Base-by-base conservation (phyloP, 176 grass and related monocot species). In the Juncus effusus region DNA sequence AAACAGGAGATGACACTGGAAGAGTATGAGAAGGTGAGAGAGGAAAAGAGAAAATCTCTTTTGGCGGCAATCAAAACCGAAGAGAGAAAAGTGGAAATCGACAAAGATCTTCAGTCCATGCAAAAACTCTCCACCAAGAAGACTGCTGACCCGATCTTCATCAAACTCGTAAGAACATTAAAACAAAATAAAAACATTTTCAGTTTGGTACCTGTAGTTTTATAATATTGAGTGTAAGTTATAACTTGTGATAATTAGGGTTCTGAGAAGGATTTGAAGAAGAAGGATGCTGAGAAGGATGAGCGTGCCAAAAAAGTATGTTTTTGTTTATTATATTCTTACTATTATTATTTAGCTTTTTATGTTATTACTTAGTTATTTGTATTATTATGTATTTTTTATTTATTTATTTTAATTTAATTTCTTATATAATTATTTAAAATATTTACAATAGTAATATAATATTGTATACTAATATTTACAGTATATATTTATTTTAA, bases 81-180 rank as follows among this genome's bases (percentile, higher is more conserved):
- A 66, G 93, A 96, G 80, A 88, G 87, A 58, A 96, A 86, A 74
- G 88, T 91, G 45, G 82, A 82, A 63, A 51, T 91, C 59, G 92
- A 96, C 16, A 96, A 96, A 85, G 87, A 91, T 35, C 77, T 96
- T 69, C 82, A 88, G 76, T 76, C 82, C 67, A 80, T 96, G 85
- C 79, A 79, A 54, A 70, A 64, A 36, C 91, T 96, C 59, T 87
- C 87, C 36, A 62, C 59, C 35, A 96, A 96, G 72, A 96, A 91
- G 72, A 56, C 54, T 56, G 80, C 74, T 44, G 83, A 80, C 38
- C 81, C 84, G 49, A 36, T 96, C 53, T 96, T 96, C 76, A 84
- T 96, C 73, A 96, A 96, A 60, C 51, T 96, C 78, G 91, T 96
- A 69, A 70, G 56, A 60, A 56, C 65, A 3, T 12, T 16, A 28